Evolutionary conservation across 805 yeast genomes (phyloP), one percentile per base, ranked within the genome.

Genomic region (Candida suzukii): DNA sequence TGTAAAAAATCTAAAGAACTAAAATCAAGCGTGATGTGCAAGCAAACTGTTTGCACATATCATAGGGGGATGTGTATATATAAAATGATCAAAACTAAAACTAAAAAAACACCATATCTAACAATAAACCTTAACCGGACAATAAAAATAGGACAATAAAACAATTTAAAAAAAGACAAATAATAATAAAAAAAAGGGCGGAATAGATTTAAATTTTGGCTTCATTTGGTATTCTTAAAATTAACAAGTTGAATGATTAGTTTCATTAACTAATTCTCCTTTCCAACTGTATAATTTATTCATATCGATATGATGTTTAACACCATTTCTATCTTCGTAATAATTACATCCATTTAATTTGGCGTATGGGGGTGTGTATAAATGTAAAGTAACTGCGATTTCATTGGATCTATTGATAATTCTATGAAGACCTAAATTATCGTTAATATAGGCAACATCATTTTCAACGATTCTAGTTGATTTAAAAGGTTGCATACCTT

Each of bases 311-410:
- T 72, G 78, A 46, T 69, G 74, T 51, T 66, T 68, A 44, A 58
- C 63, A 38, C 81, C 80, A 40, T 66, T 66, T 27, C 53, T 58
- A 31, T 69, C 68, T 50, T 77, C 82, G 49, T 68, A 74, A 62
- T 62, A 64, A 38, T 67, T 58, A 44, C 78, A 76, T 18, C 79
- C 80, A 52, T 71, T 74, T 55, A 73, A 66, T 40, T 79, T 64
- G 4, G 88, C 90, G 56, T 80, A 80, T 9, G 90, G 88, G 7
- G 90, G 88, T 7, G 88, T 80, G 61, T 83, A 83, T 41, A 83
- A 67, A 58, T 83, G 90, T 56, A 83, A 67, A 33, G 84, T 74
- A 14, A 83, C 76, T 12, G 85, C 77, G 19, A 64, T 58, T 30
- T 66, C 67, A 18, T 61, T 54, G 0, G 63, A 37, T 8, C 70